Evolutionary conservation across 768 basidiomycete species (phyloP).

Genomic region (Candolleomyces eurysporus): DNA sequence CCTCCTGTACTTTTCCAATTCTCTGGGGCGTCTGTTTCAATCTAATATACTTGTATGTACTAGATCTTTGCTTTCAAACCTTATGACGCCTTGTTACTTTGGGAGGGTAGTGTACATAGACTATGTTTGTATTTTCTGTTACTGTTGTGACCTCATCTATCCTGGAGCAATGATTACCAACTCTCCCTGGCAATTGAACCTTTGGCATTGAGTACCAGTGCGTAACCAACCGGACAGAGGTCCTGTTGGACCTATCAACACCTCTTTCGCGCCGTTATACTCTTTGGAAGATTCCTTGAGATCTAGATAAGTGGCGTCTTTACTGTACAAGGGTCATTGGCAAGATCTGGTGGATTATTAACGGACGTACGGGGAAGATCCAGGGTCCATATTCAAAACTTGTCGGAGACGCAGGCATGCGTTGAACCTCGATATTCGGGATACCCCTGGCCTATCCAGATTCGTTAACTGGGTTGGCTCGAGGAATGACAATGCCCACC

Average conservation of each 20-base stretch:
- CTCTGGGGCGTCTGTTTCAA: too few species aligned
- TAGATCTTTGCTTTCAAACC: too few species aligned
- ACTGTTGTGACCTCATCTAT: too few species aligned
- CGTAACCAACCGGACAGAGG: conserved; percentile 64
- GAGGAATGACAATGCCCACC: conserved; percentile 33
- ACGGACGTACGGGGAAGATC: not conserved
- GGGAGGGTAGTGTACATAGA: not conserved
- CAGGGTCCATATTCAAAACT: not conserved
- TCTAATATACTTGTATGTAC: too few species aligned
- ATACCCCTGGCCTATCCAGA: conserved; percentile 21
- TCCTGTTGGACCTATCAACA: conserved; percentile 40
- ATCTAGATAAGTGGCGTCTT: not conserved
- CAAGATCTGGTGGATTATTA: not conserved
- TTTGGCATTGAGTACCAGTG: conserved; percentile 53
- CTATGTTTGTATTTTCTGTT: not conserved
- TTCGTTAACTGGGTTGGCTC: not conserved
- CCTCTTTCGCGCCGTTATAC: conserved; percentile 49
- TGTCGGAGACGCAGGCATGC: conserved; percentile 34
- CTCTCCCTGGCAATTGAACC: conserved; percentile 30
- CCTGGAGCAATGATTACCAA: conserved; percentile 10
- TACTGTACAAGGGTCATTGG: not conserved
- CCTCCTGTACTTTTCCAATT: too few species aligned
- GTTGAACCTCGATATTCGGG: conserved; percentile 45
- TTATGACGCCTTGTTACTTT: too few species aligned
- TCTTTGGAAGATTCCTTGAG: conserved; percentile 15